phyloP scores from a whole-genome alignment of 306 rosid genomes.

The Adenanthera pavonina region DNA sequence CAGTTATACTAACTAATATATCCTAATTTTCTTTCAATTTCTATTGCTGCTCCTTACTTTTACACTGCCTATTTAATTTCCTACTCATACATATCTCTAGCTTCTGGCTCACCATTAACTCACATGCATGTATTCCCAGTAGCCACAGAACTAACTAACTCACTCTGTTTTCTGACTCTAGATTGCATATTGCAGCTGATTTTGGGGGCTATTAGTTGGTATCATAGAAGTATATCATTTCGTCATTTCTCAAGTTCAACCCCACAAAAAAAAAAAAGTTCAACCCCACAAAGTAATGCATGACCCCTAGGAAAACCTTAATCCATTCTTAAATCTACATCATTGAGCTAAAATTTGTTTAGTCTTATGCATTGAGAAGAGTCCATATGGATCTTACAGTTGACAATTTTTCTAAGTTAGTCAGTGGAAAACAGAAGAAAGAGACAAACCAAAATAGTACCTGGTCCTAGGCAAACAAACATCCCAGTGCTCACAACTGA shows the following conservation, averaged over 20 bases:
- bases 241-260: neutral
- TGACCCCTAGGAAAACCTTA: neutral
- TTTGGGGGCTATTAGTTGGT: neutral
- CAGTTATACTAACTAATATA: neutral
- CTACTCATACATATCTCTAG: neutral
- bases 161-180: neutral
- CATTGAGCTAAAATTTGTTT: neutral
- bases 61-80: neutral
- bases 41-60: neutral
- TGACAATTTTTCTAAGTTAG: neutral
- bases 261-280: neutral
- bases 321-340: neutral
- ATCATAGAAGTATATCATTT: neutral
- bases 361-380: neutral
- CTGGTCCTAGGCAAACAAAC: neutral
- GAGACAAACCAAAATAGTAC: neutral
- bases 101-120: neutral
- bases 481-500: neutral
- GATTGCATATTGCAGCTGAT: neutral
- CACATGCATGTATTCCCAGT: neutral
- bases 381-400: neutral
- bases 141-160: neutral
- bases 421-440: neutral
- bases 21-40: neutral
- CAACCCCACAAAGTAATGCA: neutral